Evolutionary conservation across 306 rosid genomes (phyloP).

Genomic region (Purshia tridentata): DNA sequence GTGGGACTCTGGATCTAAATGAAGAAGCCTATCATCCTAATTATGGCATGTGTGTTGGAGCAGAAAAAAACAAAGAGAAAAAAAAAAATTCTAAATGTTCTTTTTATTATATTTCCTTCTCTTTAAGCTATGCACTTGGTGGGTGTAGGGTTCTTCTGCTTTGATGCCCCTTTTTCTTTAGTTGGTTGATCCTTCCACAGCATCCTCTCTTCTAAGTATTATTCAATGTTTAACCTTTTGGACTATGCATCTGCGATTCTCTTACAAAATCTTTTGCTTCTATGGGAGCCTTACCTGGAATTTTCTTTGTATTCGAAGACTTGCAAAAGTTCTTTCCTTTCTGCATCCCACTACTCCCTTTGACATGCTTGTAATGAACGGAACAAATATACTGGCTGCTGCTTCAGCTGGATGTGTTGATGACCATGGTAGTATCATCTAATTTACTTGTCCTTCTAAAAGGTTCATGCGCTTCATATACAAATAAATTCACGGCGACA

Average conservation of each 20-base stretch:
- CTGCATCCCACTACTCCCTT: slow-evolving; percentile 27
- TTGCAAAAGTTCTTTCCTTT: slow-evolving; percentile 27
- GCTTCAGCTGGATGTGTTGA: slow-evolving; percentile 10
- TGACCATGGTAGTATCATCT: slow-evolving; percentile 29
- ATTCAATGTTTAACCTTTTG: slow-evolving; percentile 24
- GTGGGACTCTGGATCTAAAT: slow-evolving; percentile 50
- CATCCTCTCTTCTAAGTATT: slow-evolving; percentile 19
- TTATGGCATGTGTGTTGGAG: slow-evolving; percentile 35
- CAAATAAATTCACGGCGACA: slow-evolving; percentile 56
- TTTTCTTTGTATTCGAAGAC: slow-evolving; percentile 19
- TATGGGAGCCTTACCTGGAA: slow-evolving; percentile 27
- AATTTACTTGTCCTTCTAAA: slow-evolving; percentile 36
- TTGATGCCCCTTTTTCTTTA: slow-evolving; percentile 25
- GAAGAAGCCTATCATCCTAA: slow-evolving; percentile 34
- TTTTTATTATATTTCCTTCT: background rate
- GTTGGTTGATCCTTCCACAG: slow-evolving; percentile 8
- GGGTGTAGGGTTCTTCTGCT: slow-evolving; percentile 9
- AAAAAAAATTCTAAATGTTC: slow-evolving; percentile 19
- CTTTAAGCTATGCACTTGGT: slow-evolving; percentile 12
- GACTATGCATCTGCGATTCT: slow-evolving; percentile 16
- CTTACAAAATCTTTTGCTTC: slow-evolving; percentile 20
- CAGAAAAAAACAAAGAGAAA: slow-evolving; percentile 28
- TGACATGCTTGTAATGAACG: slow-evolving; percentile 26
- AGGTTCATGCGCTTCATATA: slow-evolving; percentile 38
- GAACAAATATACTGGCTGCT: slow-evolving; percentile 6